Conservation (phyloP, 2,329 filamentous ascomycete species). For the Penicillium sp. region DNA sequence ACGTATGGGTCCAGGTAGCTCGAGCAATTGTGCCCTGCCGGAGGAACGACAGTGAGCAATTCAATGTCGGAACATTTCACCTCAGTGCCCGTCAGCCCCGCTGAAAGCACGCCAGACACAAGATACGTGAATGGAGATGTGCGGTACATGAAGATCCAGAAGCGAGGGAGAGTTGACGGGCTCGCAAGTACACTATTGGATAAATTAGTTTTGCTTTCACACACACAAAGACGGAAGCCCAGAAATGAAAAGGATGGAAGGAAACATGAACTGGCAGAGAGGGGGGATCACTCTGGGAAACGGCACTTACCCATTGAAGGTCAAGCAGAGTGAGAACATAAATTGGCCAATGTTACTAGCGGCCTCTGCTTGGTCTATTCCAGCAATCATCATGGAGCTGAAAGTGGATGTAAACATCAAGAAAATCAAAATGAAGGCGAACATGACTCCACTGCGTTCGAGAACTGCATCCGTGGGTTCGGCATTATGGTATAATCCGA, state of each 20-base stretch:
- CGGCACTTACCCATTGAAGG: slow-evolving; percentile 53
- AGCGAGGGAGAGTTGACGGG: slow-evolving; percentile 62
- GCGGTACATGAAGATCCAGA: slow-evolving; percentile 79
- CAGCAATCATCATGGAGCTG: slow-evolving; percentile 71
- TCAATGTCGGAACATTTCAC: slow-evolving; percentile 39
- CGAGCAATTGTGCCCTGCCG: slow-evolving; percentile 63
- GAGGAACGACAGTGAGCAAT: slow-evolving; percentile 46
- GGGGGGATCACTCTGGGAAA: too few species aligned
- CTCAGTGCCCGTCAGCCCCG: slow-evolving; percentile 32
- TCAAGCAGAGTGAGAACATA: slow-evolving; percentile 57
- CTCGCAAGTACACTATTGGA: slow-evolving; percentile 59
- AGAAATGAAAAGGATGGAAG: too few species aligned
- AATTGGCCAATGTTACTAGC: slow-evolving; percentile 64
- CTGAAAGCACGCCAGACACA: slow-evolving; percentile 44
- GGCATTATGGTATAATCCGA: slow-evolving; percentile 47
- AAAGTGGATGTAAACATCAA: slow-evolving; percentile 72
- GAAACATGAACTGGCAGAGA: too few species aligned
- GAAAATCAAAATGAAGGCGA: slow-evolving; percentile 65
- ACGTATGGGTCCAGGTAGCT: slow-evolving; percentile 64
- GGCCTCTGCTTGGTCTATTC: slow-evolving; percentile 66
- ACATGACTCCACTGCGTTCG: slow-evolving; percentile 63
- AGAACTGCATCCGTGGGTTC: slow-evolving; percentile 34
- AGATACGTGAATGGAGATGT: slow-evolving; percentile 67
- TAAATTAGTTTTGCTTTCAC: neutral
- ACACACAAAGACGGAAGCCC: too few species aligned